Conservation (phyloP, 2,329 filamentous ascomycete species). For the Mycosphaerella sp. region DNA sequence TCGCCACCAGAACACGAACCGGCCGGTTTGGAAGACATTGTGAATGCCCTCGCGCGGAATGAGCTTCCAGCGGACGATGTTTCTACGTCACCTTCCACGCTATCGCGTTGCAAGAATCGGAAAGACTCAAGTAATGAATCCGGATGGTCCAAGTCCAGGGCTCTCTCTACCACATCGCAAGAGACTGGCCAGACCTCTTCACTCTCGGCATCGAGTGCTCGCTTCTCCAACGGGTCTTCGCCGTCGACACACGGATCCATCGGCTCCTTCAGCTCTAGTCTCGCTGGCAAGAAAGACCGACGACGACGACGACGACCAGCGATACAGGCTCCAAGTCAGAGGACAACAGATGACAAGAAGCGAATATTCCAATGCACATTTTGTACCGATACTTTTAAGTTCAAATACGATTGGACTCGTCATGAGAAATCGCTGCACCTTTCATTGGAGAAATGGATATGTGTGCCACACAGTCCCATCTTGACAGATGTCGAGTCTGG, state of each 20-base stretch:
- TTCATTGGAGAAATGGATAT: conserved; percentile 61
- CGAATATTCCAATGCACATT: conserved; percentile 55
- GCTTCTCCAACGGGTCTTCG: conserved; percentile 51
- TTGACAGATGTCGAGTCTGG: conserved; percentile 54
- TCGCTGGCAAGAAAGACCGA: conserved; percentile 52
- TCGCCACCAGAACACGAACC: conserved; percentile 65
- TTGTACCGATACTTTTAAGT: conserved; percentile 51
- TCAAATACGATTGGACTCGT: conserved; percentile 56
- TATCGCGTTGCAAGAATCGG: conserved; percentile 26
- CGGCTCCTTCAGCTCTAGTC: conserved; percentile 43
- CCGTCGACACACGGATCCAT: conserved; percentile 51
- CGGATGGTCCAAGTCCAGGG: conserved; percentile 45
- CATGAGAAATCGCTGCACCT: conserved; percentile 61
- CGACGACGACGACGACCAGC: conserved; percentile 45
- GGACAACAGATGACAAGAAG: conserved; percentile 32
- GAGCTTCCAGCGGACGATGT: conserved; percentile 25
- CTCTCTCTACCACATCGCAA: conserved; percentile 49
- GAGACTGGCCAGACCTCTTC: conserved; percentile 28
- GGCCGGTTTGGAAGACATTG: conserved; percentile 58
- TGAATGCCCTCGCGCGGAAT: conserved; percentile 48
- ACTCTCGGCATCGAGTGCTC: conserved; percentile 39
- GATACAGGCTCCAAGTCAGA: conserved; percentile 21
- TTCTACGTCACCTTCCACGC: conserved; percentile 29
- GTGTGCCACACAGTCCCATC: conserved; percentile 53
- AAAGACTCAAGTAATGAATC: conserved; percentile 48